Evolutionary conservation across 1,284 basidiomycete genomes (phyloP), one percentile per base, ranked within the genome.

Genomic region (Ganoderma lucidum): DNA sequence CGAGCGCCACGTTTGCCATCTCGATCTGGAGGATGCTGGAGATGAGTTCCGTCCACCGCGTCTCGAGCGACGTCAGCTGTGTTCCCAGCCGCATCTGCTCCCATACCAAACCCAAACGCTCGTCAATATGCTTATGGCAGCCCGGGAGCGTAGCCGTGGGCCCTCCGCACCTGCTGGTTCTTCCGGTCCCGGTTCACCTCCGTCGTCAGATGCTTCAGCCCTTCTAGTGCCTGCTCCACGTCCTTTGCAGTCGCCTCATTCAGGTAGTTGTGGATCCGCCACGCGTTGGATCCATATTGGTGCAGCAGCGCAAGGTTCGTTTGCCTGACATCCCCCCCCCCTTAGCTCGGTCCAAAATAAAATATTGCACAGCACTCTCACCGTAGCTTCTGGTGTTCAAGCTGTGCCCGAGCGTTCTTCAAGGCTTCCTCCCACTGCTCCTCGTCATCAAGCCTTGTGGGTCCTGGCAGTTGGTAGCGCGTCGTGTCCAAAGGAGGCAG

Each of bases 311-410:
- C 88, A 53, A 97, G 83, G 83, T 99, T 99, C 53, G 92, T 91
- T 74, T 94, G 90, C 73, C 95, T 96, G 72, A 37, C 48, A 32
- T 6, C 23, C 35, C 8, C 35, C 35, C 37, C 30, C 37, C 5
- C 6, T 58, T 42, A 48, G 35, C 15, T 41, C n/a, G 19, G 12
- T 12, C 32, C 12, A 6, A 14, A n/a, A 30, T 30, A 30, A 58
- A 17, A 60, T 41, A 19, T 60, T 19, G 44, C 23, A 56, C 37
- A 42, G 19, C 41, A 10, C n/a, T 81, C 86, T 68, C 70, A 96
- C 93, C 97, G 87, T 74, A 95, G 85, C 44, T 89, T 88, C 81
- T 98, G 97, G 79, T 99, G 96, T 76, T 96, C 96, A 53, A 98
- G 85, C 71, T 97, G 96, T 48, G 94, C 90, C 70, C 91, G 87